These are phyloP conservation scores for Castanea crenata DNA, from an alignment of 306 rosid genomes.

Conservation along the genomic window DNA sequence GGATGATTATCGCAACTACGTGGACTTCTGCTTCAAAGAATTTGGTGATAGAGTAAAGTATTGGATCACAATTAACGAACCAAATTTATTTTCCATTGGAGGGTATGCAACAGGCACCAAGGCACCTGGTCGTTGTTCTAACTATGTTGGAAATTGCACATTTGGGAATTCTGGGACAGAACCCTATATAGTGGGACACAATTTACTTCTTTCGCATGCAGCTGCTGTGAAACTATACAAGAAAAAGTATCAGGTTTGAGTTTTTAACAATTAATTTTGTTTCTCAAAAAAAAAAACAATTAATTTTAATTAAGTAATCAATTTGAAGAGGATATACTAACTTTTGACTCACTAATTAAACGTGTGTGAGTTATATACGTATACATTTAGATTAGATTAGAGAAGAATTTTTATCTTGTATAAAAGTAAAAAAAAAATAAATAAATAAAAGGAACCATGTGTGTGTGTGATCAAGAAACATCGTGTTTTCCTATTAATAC, in stretches of 20 bases:
- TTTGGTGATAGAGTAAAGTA: slow-evolving; percentile 69
- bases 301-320: too few relatives aligned
- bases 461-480: too few relatives aligned
- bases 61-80: slow-evolving; percentile 70
- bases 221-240: slow-evolving; percentile 31
- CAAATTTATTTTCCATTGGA: slow-evolving; percentile 15
- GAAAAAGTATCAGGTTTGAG: slow-evolving; percentile 19
- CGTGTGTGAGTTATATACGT: too few relatives aligned
- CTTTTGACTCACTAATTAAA: too few relatives aligned
- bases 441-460: too few relatives aligned
- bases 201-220: slow-evolving; percentile 44
- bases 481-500: too few relatives aligned
- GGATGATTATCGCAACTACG: slow-evolving; percentile 46
- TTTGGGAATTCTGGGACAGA: slow-evolving; percentile 44
- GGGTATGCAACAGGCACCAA: slow-evolving; percentile 44
- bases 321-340: too few relatives aligned
- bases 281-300: too few relatives aligned
- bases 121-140: slow-evolving; percentile 54
- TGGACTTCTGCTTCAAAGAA: slow-evolving; percentile 54
- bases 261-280: too few relatives aligned
- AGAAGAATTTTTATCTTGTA: too few relatives aligned
- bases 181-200: slow-evolving; percentile 41
- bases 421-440: too few relatives aligned
- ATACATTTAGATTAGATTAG: too few relatives aligned
- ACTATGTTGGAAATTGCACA: slow-evolving; percentile 35